Evolutionary conservation across 2,329 filamentous ascomycete genomes (phyloP).

Genomic region (Calonectria ilicicola): DNA sequence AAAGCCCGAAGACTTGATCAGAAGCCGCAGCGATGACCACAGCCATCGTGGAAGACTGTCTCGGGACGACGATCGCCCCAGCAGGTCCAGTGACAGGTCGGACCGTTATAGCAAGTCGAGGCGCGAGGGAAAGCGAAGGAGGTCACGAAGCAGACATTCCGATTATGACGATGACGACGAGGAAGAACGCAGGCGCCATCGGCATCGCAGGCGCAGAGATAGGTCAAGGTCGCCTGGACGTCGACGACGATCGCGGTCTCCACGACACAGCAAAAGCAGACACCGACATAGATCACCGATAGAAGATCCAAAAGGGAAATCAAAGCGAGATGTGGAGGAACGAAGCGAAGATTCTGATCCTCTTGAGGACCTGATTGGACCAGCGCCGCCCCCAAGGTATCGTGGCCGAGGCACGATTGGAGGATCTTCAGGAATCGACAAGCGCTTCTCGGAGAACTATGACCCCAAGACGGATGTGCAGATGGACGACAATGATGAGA

Average conservation of each 20-base stretch:
- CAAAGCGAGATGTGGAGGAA: constrained; percentile 22
- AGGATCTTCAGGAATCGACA: constrained; percentile 77
- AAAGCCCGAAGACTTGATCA: constrained; percentile 37
- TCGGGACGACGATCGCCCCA: constrained; percentile 32
- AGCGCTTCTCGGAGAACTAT: constrained; percentile 79
- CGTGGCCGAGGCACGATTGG: constrained; percentile 78
- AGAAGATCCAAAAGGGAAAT: constrained; percentile 25
- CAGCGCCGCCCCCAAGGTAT: constrained; percentile 66
- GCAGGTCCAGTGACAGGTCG: constrained; percentile 29
- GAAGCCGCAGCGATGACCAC: constrained; percentile 29
- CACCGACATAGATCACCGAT: constrained; percentile 49
- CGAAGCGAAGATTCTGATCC: constrained; percentile 70
- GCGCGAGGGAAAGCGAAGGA: constrained; percentile 31
- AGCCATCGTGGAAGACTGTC: constrained; percentile 42
- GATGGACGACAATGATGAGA: constrained; percentile 58
- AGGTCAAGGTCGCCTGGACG: constrained; percentile 43
- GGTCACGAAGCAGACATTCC: constrained; percentile 31
- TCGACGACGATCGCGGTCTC: constrained; percentile 48
- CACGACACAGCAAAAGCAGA: constrained; percentile 42
- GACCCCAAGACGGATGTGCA: constrained; percentile 69
- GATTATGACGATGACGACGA: constrained; percentile 22
- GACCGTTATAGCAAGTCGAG: constrained; percentile 25
- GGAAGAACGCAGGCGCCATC: constrained; percentile 25
- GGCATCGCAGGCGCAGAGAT: constrained; percentile 33
- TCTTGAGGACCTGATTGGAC: constrained; percentile 81